Evolutionary conservation across 2,329 filamentous ascomycete genomes (phyloP).

Genomic region (Ceratocystis smalleyi): DNA sequence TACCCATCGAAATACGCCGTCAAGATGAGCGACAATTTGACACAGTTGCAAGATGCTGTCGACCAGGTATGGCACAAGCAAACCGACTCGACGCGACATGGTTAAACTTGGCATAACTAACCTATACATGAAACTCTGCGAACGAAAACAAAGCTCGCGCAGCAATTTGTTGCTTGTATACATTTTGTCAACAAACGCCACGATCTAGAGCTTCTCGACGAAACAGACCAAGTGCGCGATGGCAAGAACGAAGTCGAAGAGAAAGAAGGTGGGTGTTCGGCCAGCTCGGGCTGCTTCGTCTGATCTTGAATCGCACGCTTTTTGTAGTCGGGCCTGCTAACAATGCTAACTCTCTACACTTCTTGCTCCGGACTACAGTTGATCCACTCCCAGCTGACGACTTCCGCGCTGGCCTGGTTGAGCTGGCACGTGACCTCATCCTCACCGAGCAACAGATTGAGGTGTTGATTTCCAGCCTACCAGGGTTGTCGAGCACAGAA

Average conservation of each 20-base stretch:
- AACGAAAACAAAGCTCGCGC: slow-evolving; percentile 37
- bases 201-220: slow-evolving; percentile 44
- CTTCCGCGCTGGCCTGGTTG: slow-evolving; percentile 51
- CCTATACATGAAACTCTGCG: not conserved
- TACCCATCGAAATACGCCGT: not conserved
- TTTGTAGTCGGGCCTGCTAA: too few relatives aligned
- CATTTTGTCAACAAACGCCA: slow-evolving; percentile 54
- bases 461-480: slow-evolving; percentile 55
- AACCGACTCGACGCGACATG: too few relatives aligned
- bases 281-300: too few relatives aligned
- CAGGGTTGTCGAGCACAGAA: slow-evolving; percentile 65
- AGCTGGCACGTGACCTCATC: slow-evolving; percentile 62
- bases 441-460: slow-evolving; percentile 75
- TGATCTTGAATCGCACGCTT: too few relatives aligned
- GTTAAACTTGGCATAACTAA: too few relatives aligned
- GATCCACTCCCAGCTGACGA: slow-evolving; percentile 46
- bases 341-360: not conserved
- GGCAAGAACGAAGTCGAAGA: slow-evolving; percentile 38
- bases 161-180: slow-evolving; percentile 52
- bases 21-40: slow-evolving; percentile 58
- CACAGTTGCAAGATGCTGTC: slow-evolving; percentile 71
- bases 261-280: slow-evolving; percentile 31
- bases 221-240: slow-evolving; percentile 43
- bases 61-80: slow-evolving; percentile 45
- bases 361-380: slow-evolving; percentile 27